Base-by-base conservation (phyloP, 2,329 filamentous ascomycete species). In the Ceratocystis huliohia region DNA sequence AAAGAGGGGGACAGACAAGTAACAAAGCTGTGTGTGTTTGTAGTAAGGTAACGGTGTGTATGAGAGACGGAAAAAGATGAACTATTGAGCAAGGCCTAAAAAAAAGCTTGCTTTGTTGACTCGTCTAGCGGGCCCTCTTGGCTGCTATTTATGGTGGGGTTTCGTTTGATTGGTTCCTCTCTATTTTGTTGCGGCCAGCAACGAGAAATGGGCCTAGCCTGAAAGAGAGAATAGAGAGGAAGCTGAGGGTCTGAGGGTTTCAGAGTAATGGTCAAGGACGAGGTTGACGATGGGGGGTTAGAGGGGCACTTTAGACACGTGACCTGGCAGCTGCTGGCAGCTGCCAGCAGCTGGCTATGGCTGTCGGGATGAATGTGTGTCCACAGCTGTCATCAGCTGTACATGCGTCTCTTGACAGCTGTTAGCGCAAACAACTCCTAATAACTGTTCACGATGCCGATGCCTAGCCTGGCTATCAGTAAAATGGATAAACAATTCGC, bases 141-240 rank as follows among this genome's bases (percentile, higher is more conserved):
- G 22, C 48, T 53, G n/a, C 22, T 53, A 8, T n/a, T 53, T 53
- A 25, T 53, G 48, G 48, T 53, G 48, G 48, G 48, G 48, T 41
- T 41, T 22, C 22, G n/a, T 50, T 50, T 50, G 8, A 22, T 20
- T 50, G 53, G 37, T 4, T 41, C 37, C 10, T 57, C 53, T 59
- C 22, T 30, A 59, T 59, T 59, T 59, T 59, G 56, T 59, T 59
- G 56, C 28, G n/a, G 56, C 28, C 28, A 59, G 56, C 56, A 59
- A 59, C 56, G 28, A 17, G 28, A n/a, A 22, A 22, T 53, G 20
- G 15, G 48, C 56, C 30, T 30, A 57, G 13, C 53, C 53, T n/a
- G 30, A 57, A 57, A 28, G 13, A 56, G 10, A 48, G 46, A 22
- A 22, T n/a, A 48, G 46, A n/a, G 46, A 48, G 20, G 5, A 22